These are phyloP conservation scores for Lycium barbarum DNA, from an alignment of 257 asterid genomes.

Conservation along the genomic window DNA sequence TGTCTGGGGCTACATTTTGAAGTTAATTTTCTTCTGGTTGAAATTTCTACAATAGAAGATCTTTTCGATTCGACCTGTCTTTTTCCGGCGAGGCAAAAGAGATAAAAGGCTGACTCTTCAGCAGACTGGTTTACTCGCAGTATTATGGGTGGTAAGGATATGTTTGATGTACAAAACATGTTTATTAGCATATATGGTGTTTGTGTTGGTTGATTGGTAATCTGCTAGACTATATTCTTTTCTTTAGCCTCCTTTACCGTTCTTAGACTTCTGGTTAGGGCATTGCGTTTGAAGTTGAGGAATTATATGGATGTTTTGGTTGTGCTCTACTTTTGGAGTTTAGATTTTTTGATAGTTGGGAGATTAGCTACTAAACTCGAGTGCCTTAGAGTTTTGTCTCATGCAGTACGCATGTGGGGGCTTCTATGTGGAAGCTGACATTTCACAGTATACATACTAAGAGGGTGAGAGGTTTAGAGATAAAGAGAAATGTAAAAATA, in stretches of 20 bases:
- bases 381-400: not conserved
- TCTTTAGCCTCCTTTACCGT: not conserved
- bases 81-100: conserved; percentile 60
- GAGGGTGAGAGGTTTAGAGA: conserved; percentile 11
- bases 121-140: conserved; percentile 56
- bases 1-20: conserved; percentile 40
- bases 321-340: conserved; percentile 8
- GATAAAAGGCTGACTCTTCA: conserved; percentile 54
- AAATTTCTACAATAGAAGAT: conserved; percentile 62
- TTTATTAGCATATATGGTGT: conserved; percentile 21
- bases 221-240: conserved; percentile 17
- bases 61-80: conserved; percentile 51
- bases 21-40: conserved; percentile 57
- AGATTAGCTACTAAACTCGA: conserved; percentile 13
- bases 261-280: conserved; percentile 7
- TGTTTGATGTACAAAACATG: conserved; percentile 52
- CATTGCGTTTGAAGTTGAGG: not conserved
- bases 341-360: not conserved
- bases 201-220: conserved; percentile 21
- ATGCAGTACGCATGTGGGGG: conserved; percentile 11
- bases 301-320: conserved; percentile 13
- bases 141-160: conserved; percentile 55
- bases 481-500: not conserved
- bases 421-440: conserved; percentile 11
- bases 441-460: not conserved